Evolutionary conservation across 1,284 basidiomycete genomes (phyloP).

Genomic region (Thelephora terrestris): DNA sequence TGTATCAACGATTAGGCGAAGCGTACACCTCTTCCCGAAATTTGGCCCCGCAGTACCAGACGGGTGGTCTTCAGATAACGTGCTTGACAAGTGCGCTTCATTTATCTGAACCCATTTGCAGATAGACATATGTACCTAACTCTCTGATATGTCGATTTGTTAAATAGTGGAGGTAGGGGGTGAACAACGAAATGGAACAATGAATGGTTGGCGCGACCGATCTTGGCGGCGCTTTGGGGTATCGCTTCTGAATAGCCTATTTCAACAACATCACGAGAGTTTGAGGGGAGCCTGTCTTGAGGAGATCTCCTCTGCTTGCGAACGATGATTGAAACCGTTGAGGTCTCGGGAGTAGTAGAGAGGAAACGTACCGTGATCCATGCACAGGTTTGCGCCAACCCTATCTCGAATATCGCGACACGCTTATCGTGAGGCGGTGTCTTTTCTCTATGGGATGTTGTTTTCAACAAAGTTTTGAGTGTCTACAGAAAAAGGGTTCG

Average conservation of each 20-base stretch:
- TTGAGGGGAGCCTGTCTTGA: no score
- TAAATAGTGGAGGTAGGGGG: no score
- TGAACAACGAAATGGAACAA: no score
- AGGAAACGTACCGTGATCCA: constrained; percentile 54
- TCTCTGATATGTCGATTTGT: no score
- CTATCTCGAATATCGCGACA: constrained; percentile 52
- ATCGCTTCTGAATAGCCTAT: constrained; percentile 53
- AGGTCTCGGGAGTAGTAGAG: neutral
- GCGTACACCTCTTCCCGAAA: no score
- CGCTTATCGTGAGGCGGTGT: constrained; percentile 35
- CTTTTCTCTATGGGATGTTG: constrained; percentile 38
- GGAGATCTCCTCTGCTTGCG: constrained; percentile 41
- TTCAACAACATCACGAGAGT: no score
- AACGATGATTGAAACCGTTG: constrained; percentile 7
- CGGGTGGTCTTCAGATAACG: neutral
- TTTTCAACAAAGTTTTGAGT: constrained; percentile 46
- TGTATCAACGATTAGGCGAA: no score
- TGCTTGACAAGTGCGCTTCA: neutral
- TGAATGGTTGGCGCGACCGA: no score
- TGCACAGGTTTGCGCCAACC: constrained; percentile 69
- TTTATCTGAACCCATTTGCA: no score
- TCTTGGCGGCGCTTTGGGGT: constrained; percentile 25
- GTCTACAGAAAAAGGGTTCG: constrained; percentile 51
- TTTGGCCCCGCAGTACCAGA: constrained; percentile 1
- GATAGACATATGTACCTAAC: neutral